phyloP scores from a whole-genome alignment of 306 rosid genomes.

The Lathyrus oleraceus region DNA sequence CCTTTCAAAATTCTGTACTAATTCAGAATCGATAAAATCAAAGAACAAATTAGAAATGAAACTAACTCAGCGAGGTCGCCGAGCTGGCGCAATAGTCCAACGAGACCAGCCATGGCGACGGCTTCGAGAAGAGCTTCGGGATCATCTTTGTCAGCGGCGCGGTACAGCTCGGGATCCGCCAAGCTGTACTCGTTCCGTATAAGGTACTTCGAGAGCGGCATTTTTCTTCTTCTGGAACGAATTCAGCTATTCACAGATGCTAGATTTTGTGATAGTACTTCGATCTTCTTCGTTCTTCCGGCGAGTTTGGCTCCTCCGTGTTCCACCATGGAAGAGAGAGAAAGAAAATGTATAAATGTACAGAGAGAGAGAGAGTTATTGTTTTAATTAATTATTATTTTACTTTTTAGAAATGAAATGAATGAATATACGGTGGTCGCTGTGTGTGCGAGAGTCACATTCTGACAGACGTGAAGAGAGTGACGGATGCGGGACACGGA shows the following conservation, averaged over 20 bases:
- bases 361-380: not conserved
- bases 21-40: slow-evolving; percentile 20
- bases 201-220: slow-evolving; percentile 88
- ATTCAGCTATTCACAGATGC: slow-evolving; percentile 37
- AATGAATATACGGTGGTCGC: slow-evolving; percentile 43
- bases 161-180: slow-evolving; percentile 89
- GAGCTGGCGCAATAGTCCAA: slow-evolving; percentile 96
- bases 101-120: slow-evolving; percentile 97
- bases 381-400: not conserved
- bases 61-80: slow-evolving; percentile 92
- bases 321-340: slow-evolving; percentile 56
- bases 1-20: not conserved
- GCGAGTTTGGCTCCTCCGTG: slow-evolving; percentile 40
- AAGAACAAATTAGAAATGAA: not conserved
- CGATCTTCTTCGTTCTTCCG: slow-evolving; percentile 30
- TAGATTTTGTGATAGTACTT: slow-evolving; percentile 8
- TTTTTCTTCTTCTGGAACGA: slow-evolving; percentile 26
- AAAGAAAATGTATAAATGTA: slow-evolving; percentile 22
- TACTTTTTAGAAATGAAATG: slow-evolving; percentile 29
- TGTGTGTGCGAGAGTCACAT: slow-evolving; percentile 29
- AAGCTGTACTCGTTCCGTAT: slow-evolving; percentile 79
- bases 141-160: slow-evolving; percentile 94
- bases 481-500: slow-evolving; percentile 12
- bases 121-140: slow-evolving; percentile 95
- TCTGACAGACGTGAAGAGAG: slow-evolving; percentile 46